Conservation (phyloP, 106 monocot genomes). For the Allium cepa region DNA sequence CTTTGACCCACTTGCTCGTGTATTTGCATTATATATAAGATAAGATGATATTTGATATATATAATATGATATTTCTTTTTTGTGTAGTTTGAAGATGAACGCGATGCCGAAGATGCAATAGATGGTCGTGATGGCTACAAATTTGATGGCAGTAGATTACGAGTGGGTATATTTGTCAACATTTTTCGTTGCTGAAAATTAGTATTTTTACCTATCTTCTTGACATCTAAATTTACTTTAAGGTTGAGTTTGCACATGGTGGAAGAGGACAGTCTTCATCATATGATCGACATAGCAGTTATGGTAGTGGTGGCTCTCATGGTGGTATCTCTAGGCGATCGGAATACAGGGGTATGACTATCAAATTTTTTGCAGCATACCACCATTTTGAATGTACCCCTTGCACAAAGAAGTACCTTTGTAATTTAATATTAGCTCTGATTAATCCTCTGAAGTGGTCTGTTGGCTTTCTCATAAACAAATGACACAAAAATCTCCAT, state of each 20-base stretch:
- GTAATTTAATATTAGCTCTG: too few relatives aligned
- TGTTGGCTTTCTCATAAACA: too few relatives aligned
- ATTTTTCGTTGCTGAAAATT: not conserved
- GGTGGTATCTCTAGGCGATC: slow-evolving; percentile 54
- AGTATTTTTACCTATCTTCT: not conserved
- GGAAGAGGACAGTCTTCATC: slow-evolving; percentile 69
- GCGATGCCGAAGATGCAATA: slow-evolving; percentile 88
- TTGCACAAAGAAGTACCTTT: too few relatives aligned
- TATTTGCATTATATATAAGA: too few relatives aligned
- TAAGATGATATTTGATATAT: too few relatives aligned
- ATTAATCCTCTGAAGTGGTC: too few relatives aligned
- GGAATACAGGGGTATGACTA: slow-evolving; percentile 57
- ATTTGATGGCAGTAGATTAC: slow-evolving; percentile 71
- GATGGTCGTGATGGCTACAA: slow-evolving; percentile 81
- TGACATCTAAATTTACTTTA: not conserved
- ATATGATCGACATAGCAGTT: slow-evolving; percentile 49
- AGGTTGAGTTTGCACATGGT: slow-evolving; percentile 97
- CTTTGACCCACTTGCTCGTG: not conserved
- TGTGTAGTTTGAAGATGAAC: slow-evolving; percentile 72
- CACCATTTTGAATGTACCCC: too few relatives aligned
- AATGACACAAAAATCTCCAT: too few relatives aligned
- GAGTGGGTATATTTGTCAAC: slow-evolving; percentile 43
- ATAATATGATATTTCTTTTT: not conserved
- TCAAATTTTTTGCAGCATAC: too few relatives aligned
- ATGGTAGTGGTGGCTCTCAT: slow-evolving; percentile 26